Conservation (phyloP, 768 basidiomycete species). For the Dendrothele bispora region DNA sequence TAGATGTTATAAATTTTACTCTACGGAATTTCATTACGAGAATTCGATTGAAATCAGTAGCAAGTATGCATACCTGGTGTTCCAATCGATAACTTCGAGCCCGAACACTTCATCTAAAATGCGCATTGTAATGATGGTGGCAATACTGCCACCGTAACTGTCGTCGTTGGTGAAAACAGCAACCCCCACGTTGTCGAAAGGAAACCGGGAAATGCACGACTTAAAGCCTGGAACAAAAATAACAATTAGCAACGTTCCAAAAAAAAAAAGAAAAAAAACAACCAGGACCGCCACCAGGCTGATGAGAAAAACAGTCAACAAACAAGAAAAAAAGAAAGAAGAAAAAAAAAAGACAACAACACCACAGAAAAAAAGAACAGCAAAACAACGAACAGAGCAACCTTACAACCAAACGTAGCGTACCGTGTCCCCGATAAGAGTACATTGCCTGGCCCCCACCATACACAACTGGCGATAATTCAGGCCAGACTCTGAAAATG, state of each 20-base stretch:
- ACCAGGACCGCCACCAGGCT: too few species aligned
- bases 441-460: conserved; percentile 24
- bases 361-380: too few species aligned
- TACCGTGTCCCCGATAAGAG: conserved; percentile 28
- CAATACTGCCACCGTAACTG: conserved; percentile 11
- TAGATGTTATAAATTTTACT: background rate
- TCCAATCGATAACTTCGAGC: conserved; percentile 20
- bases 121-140: conserved; percentile 16
- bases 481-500: conserved; percentile 13
- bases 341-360: too few species aligned
- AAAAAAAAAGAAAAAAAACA: too few species aligned
- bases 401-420: too few species aligned
- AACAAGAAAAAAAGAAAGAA: too few species aligned
- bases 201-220: conserved; percentile 14
- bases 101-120: conserved; percentile 20
- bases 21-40: background rate
- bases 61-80: conserved; percentile 8
- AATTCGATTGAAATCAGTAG: too few species aligned
- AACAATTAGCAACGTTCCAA: too few species aligned
- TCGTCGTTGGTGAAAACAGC: conserved; percentile 22
- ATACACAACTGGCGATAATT: conserved; percentile 23
- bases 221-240: too few species aligned
- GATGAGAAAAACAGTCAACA: too few species aligned
- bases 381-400: too few species aligned
- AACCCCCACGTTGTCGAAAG: conserved; percentile 19